Conservation (phyloP, 2,329 filamentous ascomycete genomes). For the Neonectria coccinea region DNA sequence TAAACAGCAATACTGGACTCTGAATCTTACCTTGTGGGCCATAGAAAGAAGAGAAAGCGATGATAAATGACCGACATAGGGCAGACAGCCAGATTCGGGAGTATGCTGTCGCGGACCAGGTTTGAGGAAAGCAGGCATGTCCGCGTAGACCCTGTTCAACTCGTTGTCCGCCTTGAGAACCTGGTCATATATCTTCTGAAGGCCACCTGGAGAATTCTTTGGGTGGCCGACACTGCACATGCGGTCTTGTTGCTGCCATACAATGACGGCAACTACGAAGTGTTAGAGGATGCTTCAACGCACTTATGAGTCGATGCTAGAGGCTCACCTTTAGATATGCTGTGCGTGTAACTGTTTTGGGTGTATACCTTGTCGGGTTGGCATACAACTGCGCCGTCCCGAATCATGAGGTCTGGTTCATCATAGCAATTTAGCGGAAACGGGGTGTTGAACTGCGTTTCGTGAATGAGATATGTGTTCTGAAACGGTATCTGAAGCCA, state of each 20-base stretch:
- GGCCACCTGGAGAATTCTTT: not conserved
- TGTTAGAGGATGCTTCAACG: not conserved
- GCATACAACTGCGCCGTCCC: not conserved
- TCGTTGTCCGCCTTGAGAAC: constrained; percentile 19
- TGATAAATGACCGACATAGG: not conserved
- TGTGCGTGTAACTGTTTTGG: constrained; percentile 9
- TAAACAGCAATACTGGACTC: not conserved
- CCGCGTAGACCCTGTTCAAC: constrained; percentile 5
- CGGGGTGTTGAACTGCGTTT: constrained; percentile 22
- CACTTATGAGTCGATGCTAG: not conserved
- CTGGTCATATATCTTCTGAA: constrained; percentile 14
- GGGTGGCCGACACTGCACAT: constrained; percentile 16
- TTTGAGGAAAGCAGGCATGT: constrained; percentile 6
- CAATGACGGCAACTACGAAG: constrained; percentile 11
- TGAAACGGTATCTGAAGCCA: constrained; percentile 29
- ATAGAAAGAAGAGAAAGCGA: constrained; percentile 10
- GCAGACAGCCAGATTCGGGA: not conserved
- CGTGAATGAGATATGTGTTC: constrained; percentile 23
- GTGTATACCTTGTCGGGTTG: constrained; percentile 14
- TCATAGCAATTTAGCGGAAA: constrained; percentile 11
- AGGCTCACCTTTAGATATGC: not conserved
- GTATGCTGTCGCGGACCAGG: not conserved
- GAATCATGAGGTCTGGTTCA: constrained; percentile 8
- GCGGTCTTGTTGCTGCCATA: constrained; percentile 23
- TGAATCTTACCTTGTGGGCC: constrained; percentile 3